Evolutionary conservation across 164 flowering plant genomes (phyloP).

Genomic region (Cinnamomum micranthum): DNA sequence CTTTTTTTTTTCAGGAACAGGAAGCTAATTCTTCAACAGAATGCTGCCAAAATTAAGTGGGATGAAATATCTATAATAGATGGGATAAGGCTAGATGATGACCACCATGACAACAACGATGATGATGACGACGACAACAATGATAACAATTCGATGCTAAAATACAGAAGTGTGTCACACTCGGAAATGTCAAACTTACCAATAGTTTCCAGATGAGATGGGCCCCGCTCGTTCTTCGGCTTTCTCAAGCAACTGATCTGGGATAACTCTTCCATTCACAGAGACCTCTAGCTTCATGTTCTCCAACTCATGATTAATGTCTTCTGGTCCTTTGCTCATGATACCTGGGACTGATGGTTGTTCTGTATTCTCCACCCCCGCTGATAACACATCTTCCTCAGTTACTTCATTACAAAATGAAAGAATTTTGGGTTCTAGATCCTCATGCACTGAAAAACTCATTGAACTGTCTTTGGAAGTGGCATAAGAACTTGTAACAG

Average conservation of each 20-base stretch:
- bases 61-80: too few species aligned
- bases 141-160: too few species aligned
- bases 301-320: conserved; percentile 36
- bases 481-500: neutral
- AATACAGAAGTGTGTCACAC: neutral
- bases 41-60: neutral
- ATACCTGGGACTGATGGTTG: conserved; percentile 42
- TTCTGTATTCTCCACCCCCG: conserved; percentile 28
- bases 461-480: conserved; percentile 3
- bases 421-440: conserved; percentile 29
- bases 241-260: conserved; percentile 48
- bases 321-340: conserved; percentile 45
- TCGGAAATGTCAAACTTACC: conserved; percentile 35
- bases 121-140: neutral
- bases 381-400: conserved; percentile 23
- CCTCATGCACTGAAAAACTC: conserved; percentile 1
- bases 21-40: neutral
- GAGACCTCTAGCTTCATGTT: conserved; percentile 32
- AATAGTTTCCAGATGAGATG: conserved; percentile 64
- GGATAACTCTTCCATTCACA: conserved; percentile 51
- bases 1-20: neutral
- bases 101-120: neutral
- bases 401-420: conserved; percentile 31
- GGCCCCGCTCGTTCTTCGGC: conserved; percentile 77
- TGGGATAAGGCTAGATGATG: neutral